A percentile compares a stretch with the other conserved stretches of the same genome.
Evolutionary conservation across 768 basidiomycete species (phyloP).

Genomic region (Termitomyces sp.): DNA sequence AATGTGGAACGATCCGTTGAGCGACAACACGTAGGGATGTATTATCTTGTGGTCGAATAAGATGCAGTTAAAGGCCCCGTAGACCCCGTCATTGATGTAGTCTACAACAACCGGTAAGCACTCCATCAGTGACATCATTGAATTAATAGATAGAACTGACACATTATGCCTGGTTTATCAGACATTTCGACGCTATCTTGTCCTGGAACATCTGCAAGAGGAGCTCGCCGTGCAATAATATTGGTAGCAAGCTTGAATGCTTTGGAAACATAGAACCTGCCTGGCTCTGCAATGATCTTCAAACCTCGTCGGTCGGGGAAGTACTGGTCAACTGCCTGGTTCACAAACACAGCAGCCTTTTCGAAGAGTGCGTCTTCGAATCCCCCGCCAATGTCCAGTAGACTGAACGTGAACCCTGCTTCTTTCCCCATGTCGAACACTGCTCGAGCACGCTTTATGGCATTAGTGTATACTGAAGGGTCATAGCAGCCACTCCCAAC

Average conservation of each 20-base stretch:
- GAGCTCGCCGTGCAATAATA: conserved; percentile 84
- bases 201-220: conserved; percentile 31
- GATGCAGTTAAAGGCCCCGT: conserved; percentile 95
- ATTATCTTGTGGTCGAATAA: conserved; percentile 94
- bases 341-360: conserved; percentile 66
- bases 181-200: conserved; percentile 24
- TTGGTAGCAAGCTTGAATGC: conserved; percentile 92
- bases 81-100: conserved; percentile 99
- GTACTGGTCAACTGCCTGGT: conserved; percentile 63
- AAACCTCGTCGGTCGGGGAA: conserved; percentile 74
- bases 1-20: conserved; percentile 63
- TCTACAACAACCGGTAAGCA: too few species aligned
- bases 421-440: conserved; percentile 87
- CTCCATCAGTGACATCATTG: too few species aligned
- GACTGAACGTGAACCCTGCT: conserved; percentile 74
- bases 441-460: conserved; percentile 72
- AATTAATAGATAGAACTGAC: conserved; percentile 46
- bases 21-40: conserved; percentile 74
- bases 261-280: conserved; percentile 87
- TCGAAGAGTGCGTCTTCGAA: conserved; percentile 91
- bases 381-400: conserved; percentile 97
- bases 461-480: conserved; percentile 86
- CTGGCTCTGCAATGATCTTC: conserved; percentile 92
- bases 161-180: conserved; percentile 70
- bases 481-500: conserved; percentile 98